Evolutionary conservation across 2,329 filamentous ascomycete species (phyloP), one percentile per base, ranked within the genome.

Genomic region (Colletotrichum brevisporum): DNA sequence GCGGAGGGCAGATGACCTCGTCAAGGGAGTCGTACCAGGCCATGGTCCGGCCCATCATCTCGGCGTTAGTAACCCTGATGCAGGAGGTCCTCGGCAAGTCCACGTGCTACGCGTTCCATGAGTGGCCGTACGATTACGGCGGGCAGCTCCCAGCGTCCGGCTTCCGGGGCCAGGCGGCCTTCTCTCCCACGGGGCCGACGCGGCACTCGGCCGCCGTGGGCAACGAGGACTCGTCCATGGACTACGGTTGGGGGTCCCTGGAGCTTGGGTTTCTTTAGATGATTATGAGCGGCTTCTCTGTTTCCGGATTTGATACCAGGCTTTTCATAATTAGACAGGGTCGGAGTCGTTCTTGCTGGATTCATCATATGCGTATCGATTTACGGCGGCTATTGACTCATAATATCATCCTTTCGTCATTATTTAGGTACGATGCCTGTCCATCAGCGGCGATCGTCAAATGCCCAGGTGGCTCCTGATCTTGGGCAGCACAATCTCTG

Each of bases 11-110:
- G 48, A 6, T 56, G 43, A 47, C 55, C 2, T 67, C 67, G 43
- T 59, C 73, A 5, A 71, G 66, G 39, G 74, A 72, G 47, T 71
- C 73, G 3, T 71, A 66, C 26, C 71, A 70, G 59, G 72, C 70
- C 8, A 63, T 75, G 56, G 58, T 74, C 13, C 56, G 70, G 12
- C 73, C 73, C 2, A 67, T 73, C 24, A 61, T 74, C 31, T 67
- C 71, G 9, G 67, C 69, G 6, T 73, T 79, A 12, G 72, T 73
- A 6, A 58, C 64, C 12, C 50, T 81, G 50, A 74, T 81, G 71
- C 75, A 78, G 50, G 76, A 78, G n/a, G 75, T 76, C 3, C 67
- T 80, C 4, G 79, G 79, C 2, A 76, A 75, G 62, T 76, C 79
- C 16, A 79, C 78, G 10, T 80, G 73, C 48, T 76, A 73, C 15